phyloP scores from a whole-genome alignment of 352 stramenopile genomes.

The Phytophthora uliginosa region DNA sequence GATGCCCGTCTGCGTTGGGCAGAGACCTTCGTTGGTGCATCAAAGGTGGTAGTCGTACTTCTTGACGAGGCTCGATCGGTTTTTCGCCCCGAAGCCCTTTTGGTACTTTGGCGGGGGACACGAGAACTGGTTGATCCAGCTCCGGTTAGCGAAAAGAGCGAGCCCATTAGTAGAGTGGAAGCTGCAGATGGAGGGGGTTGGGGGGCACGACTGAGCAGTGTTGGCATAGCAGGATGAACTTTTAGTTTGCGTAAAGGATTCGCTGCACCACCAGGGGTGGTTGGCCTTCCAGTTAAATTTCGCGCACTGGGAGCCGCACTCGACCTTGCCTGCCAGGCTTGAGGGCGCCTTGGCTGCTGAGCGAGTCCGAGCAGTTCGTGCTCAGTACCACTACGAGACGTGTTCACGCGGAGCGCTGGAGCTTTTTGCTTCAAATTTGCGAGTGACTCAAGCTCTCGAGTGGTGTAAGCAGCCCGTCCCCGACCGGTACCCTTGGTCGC shows the following conservation, averaged over 20 bases:
- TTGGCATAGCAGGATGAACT: slow-evolving; percentile 20
- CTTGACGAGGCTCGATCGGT: neutral
- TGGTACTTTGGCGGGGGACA: neutral
- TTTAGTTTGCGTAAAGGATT: slow-evolving; percentile 32
- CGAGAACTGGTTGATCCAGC: slow-evolving; percentile 4
- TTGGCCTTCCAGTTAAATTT: slow-evolving; percentile 6
- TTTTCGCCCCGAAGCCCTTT: slow-evolving; percentile 8
- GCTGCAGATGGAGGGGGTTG: slow-evolving; percentile 29
- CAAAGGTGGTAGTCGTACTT: slow-evolving; percentile 8
- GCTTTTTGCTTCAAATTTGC: slow-evolving; percentile 4
- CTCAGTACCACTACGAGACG: neutral
- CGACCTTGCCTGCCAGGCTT: slow-evolving; percentile 12
- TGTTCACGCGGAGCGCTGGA: neutral
- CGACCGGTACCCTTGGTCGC: neutral
- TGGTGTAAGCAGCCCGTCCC: slow-evolving; percentile 1
- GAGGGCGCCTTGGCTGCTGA: slow-evolving; percentile 24
- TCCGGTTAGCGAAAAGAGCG: neutral
- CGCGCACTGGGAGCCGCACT: neutral
- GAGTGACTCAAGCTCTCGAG: slow-evolving; percentile 6
- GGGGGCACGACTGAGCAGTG: slow-evolving; percentile 8
- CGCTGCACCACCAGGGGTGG: slow-evolving; percentile 1
- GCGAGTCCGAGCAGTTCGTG: neutral
- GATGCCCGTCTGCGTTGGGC: slow-evolving; percentile 19
- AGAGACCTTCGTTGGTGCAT: slow-evolving; percentile 28
- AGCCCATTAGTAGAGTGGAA: slow-evolving; percentile 24